Evolutionary conservation across 495 filamentous ascomycete species (phyloP).

Genomic region (Penicillium fimorum): DNA sequence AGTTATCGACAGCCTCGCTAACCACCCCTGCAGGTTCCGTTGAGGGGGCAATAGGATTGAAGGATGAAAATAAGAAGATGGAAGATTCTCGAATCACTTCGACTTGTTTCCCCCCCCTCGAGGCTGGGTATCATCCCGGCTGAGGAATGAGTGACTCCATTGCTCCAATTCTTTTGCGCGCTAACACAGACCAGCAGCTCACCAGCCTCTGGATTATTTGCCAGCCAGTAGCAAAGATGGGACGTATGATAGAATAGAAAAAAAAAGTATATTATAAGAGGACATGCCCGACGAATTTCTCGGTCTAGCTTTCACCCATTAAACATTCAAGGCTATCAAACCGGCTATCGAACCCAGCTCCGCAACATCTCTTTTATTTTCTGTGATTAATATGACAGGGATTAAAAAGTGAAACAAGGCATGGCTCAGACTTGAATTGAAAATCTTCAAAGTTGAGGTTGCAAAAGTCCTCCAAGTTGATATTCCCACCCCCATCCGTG

Average conservation of each 20-base stretch:
- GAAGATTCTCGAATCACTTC: conserved; percentile 23
- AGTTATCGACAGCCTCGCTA: conserved; percentile 9
- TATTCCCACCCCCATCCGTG: conserved; percentile 1
- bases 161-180: conserved; percentile 31
- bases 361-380: not conserved
- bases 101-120: not conserved
- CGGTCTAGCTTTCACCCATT: not conserved
- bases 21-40: conserved; percentile 7
- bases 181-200: conserved; percentile 39
- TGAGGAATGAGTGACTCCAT: conserved; percentile 20
- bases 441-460: not conserved
- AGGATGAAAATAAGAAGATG: conserved; percentile 9
- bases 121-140: conserved; percentile 13
- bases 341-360: not conserved
- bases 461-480: conserved; percentile 1
- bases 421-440: conserved; percentile 1
- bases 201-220: conserved; percentile 34
- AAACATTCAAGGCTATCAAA: not conserved
- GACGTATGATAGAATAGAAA: conserved; percentile 8
- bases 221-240: conserved; percentile 22
- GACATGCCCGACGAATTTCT: not conserved
- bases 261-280: conserved; percentile 13
- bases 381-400: not conserved
- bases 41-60: conserved; percentile 4
- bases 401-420: not conserved